Base-by-base conservation (phyloP, 192 early-diverging fungal species). In the Rhizoclosmatium sp. region DNA sequence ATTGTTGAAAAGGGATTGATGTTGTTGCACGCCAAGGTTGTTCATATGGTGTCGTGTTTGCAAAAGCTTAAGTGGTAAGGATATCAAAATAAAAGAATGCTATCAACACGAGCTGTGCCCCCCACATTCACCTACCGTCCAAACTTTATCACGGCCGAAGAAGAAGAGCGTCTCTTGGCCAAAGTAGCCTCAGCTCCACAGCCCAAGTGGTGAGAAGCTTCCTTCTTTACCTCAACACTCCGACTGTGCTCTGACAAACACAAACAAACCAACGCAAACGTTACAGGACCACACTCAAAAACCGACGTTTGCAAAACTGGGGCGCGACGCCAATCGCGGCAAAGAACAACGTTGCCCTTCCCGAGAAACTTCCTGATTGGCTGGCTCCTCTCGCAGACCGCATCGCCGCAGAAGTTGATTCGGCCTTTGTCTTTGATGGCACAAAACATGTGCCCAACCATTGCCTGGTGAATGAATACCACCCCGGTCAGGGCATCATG, bases 381-480 rank as follows among this genome's bases (percentile, higher is more conserved):
- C 59, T 86, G 51, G 23, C 21, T 12, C 21, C 40, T 4, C 45
- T 80, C 19, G 82, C 45, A 5, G 59, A 65, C 9, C 51, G 75
- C 39, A 60, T 80, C 1, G 44, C 31, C 12, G 39, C 12, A 10
- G 42, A 58, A 42, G 46, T 9, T 21, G 16, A 19, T 10, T 54
- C 41, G 2, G 47, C 14, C 47, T 49, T 31, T 40, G 10, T 49
- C 2, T 23, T 56, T n/a, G 72, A 62, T 4, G 9, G n/a, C 45
- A 4, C 56, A 2, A 10, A 71, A 56, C 2, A 21, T 14, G 49
- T 31, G n/a, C 74, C 85, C 5, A 84, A 86, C 71, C 44, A 82
- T 60, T 83, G 82, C 59, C 80, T 86, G 14, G 62, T 86, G 21
- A 86, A 86, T 71, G 85, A 86, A 65, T 85, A 85, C 62, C 3